These are phyloP conservation scores for Pestalotiopsis sp. DNA, from an alignment of 2,329 filamentous ascomycete genomes.

Conservation along the genomic window DNA sequence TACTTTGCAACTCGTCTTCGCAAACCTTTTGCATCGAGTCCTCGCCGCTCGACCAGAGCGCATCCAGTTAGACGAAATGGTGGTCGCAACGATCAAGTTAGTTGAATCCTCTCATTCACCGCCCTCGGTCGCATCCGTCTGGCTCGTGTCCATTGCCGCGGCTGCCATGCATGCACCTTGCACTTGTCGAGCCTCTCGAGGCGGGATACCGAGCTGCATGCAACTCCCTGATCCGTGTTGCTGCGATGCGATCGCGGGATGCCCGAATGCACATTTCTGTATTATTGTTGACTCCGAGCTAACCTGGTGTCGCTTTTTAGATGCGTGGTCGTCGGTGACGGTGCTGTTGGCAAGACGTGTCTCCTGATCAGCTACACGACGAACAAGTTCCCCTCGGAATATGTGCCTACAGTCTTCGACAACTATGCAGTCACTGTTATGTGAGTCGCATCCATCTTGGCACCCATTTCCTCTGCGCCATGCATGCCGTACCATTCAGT, in stretches of 20 bases:
- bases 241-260: neutral
- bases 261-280: neutral
- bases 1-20: slow-evolving; percentile 2
- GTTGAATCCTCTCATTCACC: slow-evolving; percentile 32
- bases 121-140: slow-evolving; percentile 18
- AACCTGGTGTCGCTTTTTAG: slow-evolving; percentile 44
- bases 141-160: slow-evolving; percentile 8
- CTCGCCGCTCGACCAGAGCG: slow-evolving; percentile 38
- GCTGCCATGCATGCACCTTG: neutral
- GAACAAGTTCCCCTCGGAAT: slow-evolving; percentile 99
- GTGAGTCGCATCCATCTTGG: slow-evolving; percentile 59
- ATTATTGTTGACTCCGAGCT: neutral
- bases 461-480: neutral
- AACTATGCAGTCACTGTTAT: slow-evolving; percentile 99
- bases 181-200: neutral
- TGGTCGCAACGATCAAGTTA: slow-evolving; percentile 66
- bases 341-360: slow-evolving; percentile 99
- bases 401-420: slow-evolving; percentile 98
- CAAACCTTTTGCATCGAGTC: neutral
- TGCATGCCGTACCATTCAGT: neutral
- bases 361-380: slow-evolving; percentile 99
- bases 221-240: neutral
- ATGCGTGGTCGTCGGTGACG: slow-evolving; percentile 98
- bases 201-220: neutral
- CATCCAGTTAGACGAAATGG: slow-evolving; percentile 48